Percentiles rank a stretch among this genome's conserved stretches.
phyloP scores from a whole-genome alignment of 2,329 filamentous ascomycete genomes.

The Ophiostoma populinum region DNA sequence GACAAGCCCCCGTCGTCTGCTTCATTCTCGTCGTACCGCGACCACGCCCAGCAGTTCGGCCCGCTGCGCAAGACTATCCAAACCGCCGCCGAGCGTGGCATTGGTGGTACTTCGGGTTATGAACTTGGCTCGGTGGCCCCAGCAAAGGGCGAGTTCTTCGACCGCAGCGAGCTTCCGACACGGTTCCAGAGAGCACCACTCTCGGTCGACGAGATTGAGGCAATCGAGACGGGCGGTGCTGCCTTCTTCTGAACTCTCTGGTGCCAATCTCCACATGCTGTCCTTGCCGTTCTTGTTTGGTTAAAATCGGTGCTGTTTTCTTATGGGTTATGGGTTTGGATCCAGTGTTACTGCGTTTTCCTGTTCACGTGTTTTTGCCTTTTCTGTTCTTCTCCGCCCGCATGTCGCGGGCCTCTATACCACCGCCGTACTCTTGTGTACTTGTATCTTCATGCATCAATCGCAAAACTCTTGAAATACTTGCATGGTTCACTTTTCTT shows the following conservation, averaged over 20 bases:
- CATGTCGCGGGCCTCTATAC: too few species aligned
- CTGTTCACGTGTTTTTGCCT: too few species aligned
- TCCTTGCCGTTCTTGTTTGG: not conserved
- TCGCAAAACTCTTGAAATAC: too few species aligned
- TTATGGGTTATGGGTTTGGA: too few species aligned
- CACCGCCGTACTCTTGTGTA: too few species aligned
- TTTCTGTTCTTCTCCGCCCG: too few species aligned
- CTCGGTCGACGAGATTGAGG: conserved; percentile 77
- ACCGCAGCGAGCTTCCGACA: conserved; percentile 69
- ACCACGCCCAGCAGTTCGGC: conserved; percentile 62
- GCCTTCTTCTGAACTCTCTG: conserved; percentile 21
- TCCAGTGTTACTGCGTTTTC: too few species aligned
- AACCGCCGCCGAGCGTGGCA: conserved; percentile 18
- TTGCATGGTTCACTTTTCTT: too few species aligned
- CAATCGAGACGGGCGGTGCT: conserved; percentile 84
- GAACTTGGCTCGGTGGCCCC: conserved; percentile 57
- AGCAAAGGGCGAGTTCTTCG: conserved; percentile 63
- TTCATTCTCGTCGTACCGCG: conserved; percentile 60
- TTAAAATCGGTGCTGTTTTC: too few species aligned
- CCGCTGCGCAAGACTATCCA: conserved; percentile 46
- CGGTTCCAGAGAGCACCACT: conserved; percentile 66
- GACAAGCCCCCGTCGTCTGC: conserved; percentile 26
- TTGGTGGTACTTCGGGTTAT: conserved; percentile 48
- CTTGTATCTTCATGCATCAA: too few species aligned
- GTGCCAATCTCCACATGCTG: not conserved